These are phyloP conservation scores for Lactarius evosmus DNA, from an alignment of 768 basidiomycete species.

Conservation along the genomic window DNA sequence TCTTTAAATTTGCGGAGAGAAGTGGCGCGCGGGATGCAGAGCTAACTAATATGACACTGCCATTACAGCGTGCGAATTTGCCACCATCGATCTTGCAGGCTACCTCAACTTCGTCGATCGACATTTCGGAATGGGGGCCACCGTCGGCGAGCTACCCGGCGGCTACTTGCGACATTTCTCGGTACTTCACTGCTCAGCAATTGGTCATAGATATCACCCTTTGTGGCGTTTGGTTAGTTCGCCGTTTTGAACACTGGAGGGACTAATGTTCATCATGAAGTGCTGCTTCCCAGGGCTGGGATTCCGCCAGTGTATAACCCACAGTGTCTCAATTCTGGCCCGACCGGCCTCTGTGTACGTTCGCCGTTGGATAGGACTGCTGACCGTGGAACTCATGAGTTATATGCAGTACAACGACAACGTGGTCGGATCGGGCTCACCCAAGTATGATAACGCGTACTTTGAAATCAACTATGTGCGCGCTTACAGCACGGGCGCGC, in stretches of 20 bases:
- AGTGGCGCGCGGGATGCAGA: background rate
- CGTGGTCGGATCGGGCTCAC: constrained; percentile 52
- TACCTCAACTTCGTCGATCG: constrained; percentile 36
- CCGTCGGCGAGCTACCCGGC: constrained; percentile 46
- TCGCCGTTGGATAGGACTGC: background rate
- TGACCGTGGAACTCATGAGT: background rate
- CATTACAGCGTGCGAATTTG: constrained; percentile 39
- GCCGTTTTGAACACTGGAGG: background rate
- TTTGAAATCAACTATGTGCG: constrained; percentile 68
- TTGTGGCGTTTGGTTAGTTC: constrained; percentile 48
- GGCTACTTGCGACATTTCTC: constrained; percentile 42
- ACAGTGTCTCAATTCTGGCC: constrained; percentile 40
- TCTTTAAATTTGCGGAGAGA: background rate
- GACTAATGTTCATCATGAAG: constrained; percentile 2
- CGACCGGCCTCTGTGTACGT: constrained; percentile 46
- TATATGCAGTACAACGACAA: constrained; percentile 47
- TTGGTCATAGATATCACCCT: constrained; percentile 57
- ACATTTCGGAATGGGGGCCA: constrained; percentile 43
- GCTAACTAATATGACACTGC: background rate
- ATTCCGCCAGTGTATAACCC: constrained; percentile 42
- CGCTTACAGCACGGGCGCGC: constrained; percentile 45
- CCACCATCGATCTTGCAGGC: constrained; percentile 38
- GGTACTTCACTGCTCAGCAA: constrained; percentile 48
- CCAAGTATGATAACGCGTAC: constrained; percentile 56
- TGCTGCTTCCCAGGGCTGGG: constrained; percentile 46